Conservation (phyloP, 164 flowering plant species). For the Platanus orientalis region DNA sequence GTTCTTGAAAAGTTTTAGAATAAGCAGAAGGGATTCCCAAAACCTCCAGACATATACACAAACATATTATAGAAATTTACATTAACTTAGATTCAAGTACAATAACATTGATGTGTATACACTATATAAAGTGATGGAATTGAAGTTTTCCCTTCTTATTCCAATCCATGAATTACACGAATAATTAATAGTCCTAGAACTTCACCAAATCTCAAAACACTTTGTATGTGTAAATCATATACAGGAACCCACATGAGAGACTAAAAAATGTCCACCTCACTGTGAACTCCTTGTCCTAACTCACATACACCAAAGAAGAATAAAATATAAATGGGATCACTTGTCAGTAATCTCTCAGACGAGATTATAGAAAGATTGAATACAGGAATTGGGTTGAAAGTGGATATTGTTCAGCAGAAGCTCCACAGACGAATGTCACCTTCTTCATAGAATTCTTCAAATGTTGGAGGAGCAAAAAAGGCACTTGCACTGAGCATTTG, state of each 20-base stretch:
- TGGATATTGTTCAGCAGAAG: slow-evolving; percentile 21
- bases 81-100: neutral
- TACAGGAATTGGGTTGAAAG: no score
- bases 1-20: no score
- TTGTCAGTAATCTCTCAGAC: neutral
- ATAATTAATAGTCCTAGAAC: neutral
- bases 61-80: neutral
- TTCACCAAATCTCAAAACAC: neutral
- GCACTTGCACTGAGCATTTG: slow-evolving; percentile 15
- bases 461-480: slow-evolving; percentile 7
- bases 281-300: neutral
- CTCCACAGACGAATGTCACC: slow-evolving; percentile 28
- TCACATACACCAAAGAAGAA: neutral
- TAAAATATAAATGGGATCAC: neutral
- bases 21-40: no score
- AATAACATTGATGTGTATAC: neutral
- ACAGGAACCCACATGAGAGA: neutral
- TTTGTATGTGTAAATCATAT: neutral
- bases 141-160: neutral
- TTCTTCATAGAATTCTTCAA: slow-evolving; percentile 25
- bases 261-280: neutral
- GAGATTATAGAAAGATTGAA: neutral
- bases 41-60: no score
- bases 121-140: neutral
- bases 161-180: neutral